These are phyloP conservation scores for Scopulariopsis brevicaulis DNA, from an alignment of 2,329 filamentous ascomycete genomes.

Conservation along the genomic window DNA sequence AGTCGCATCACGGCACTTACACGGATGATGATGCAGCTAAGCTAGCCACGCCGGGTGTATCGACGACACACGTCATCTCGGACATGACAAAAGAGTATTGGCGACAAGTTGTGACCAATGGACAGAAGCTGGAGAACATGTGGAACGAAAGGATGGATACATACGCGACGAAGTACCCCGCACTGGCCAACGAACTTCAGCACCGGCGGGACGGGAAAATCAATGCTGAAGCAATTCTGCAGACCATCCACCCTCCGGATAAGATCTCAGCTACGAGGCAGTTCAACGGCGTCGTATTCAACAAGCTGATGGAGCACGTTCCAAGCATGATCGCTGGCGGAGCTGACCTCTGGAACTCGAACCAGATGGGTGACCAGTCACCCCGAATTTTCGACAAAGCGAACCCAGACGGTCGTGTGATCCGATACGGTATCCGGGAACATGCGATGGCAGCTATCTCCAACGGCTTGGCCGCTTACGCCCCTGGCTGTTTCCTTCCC, in stretches of 20 bases:
- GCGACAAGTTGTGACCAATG: not conserved
- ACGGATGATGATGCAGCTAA: not conserved
- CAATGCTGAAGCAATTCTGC: not conserved
- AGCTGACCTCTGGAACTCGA: not conserved
- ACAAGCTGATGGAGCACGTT: not conserved
- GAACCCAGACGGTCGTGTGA: conserved; percentile 82
- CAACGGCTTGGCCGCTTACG: conserved; percentile 89
- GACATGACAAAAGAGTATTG: not conserved
- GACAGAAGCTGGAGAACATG: not conserved
- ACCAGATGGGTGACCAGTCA: not conserved
- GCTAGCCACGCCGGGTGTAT: not conserved
- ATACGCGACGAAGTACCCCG: not conserved
- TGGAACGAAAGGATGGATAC: not conserved
- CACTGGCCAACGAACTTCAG: not conserved
- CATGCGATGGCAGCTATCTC: conserved; percentile 87
- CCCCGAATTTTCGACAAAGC: conserved; percentile 32
- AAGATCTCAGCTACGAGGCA: not conserved
- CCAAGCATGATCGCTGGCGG: not conserved
- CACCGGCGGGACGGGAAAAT: not conserved
- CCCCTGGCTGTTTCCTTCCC: conserved; percentile 78
- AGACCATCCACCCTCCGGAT: not conserved
- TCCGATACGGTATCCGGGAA: conserved; percentile 86
- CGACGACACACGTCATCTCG: not conserved
- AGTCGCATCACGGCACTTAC: not conserved
- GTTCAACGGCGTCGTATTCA: not conserved